These are phyloP conservation scores for Lyophyllum decastes DNA, from an alignment of 768 basidiomycete species.

Conservation along the genomic window DNA sequence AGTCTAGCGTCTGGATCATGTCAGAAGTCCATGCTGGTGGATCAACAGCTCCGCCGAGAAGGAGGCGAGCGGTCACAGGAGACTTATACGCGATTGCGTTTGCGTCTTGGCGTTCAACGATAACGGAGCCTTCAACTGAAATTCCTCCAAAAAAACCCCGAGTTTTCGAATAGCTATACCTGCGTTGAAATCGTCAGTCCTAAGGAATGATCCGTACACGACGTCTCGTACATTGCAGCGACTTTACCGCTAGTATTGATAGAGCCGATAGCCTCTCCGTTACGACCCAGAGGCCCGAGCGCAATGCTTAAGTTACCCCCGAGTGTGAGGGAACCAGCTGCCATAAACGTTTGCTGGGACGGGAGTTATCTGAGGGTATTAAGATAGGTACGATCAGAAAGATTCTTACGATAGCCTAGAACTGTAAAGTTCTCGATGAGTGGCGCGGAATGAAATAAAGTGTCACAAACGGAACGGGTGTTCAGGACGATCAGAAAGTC, in stretches of 20 bases:
- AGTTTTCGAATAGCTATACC: slow-evolving; percentile 92
- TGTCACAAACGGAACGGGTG: slow-evolving; percentile 61
- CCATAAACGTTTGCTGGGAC: slow-evolving; percentile 82
- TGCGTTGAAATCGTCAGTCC: slow-evolving; percentile 26
- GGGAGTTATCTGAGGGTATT: background rate
- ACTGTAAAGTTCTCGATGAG: slow-evolving; percentile 5
- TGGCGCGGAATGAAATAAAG: slow-evolving; percentile 6
- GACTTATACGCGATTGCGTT: slow-evolving; percentile 80
- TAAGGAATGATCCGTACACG: background rate
- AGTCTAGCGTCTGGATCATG: slow-evolving; percentile 73
- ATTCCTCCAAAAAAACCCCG: slow-evolving; percentile 93
- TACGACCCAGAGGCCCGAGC: slow-evolving; percentile 90
- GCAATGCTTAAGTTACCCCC: slow-evolving; percentile 91
- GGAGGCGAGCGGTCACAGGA: slow-evolving; percentile 73
- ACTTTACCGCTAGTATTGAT: slow-evolving; percentile 84
- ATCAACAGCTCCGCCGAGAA: slow-evolving; percentile 76
- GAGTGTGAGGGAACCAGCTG: slow-evolving; percentile 85
- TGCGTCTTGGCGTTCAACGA: slow-evolving; percentile 92
- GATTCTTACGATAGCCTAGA: slow-evolving; percentile 62
- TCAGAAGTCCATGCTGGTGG: slow-evolving; percentile 79
- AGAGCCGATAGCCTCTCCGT: slow-evolving; percentile 88
- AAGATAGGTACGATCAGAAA: slow-evolving; percentile 1
- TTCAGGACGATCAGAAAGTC: slow-evolving; percentile 92
- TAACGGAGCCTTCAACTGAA: slow-evolving; percentile 85
- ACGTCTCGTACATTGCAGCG: slow-evolving; percentile 74